Evolutionary conservation across 2,329 filamentous ascomycete genomes (phyloP), one percentile per base, ranked within the genome.

Genomic region (Alternaria sp.): DNA sequence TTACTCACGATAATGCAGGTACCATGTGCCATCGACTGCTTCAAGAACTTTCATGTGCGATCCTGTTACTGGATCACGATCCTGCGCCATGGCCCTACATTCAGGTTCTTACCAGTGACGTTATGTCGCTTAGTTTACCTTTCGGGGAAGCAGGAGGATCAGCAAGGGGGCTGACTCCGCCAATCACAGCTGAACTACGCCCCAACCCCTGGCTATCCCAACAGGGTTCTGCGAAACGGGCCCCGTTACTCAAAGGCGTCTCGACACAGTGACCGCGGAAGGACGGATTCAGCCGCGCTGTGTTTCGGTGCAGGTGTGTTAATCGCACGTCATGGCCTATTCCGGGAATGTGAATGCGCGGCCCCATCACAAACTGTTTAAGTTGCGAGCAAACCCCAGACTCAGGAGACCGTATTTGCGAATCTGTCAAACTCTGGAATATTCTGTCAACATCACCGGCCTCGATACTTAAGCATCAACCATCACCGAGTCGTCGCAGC

Each of bases 271-370:
- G 32, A 50, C 32, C 50, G 51, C 30, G 30, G 49, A 65, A 47
- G 43, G 45, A 64, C 63, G 65, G 71, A 63, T 66, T 69, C 67
- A 71, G 66, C 66, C 69, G 61, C 57, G 54, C 60, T 54, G 59
- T 62, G 46, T 52, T 57, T 52, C 56, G 36, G 57, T 57, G 59
- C 62, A 46, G 49, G 21, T 59, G 11, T 59, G 49, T 40, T 54
- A 47, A 21, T 59, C 54, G 58, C 67, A 73, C 73, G 74, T 75
- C 74, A 76, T 76, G 70, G 67, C 64, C 59, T 51, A 62, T 50
- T 69, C 57, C 56, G 59, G 50, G 40, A 55, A 60, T 57, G 50
- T 65, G 66, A 62, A 70, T 70, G 68, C 62, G 57, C 54, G 65
- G 69, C 59, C 56, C 50, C 26, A 15, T 49, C 32, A 19, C 45